Percentiles rank a stretch among this genome's conserved stretches.
Evolutionary conservation across 176 grass and related monocot species (phyloP).

Genomic region (Triticum aestivum): DNA sequence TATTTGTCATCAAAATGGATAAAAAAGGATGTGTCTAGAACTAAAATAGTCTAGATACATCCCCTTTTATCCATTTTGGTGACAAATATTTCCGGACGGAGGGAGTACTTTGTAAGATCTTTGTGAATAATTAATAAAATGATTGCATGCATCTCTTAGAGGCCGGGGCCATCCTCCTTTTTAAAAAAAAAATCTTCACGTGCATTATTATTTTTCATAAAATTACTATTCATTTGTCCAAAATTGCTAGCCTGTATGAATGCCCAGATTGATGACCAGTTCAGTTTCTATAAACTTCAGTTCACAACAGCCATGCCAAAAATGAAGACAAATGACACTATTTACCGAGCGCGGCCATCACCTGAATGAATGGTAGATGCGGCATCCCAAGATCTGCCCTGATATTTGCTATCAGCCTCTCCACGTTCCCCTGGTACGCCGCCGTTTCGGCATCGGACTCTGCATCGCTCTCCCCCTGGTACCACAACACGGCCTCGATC

Average conservation of each 20-base stretch:
- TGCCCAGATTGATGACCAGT: neutral
- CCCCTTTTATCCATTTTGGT: too few species aligned
- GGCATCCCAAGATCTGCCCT: constrained; percentile 65
- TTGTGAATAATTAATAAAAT: too few species aligned
- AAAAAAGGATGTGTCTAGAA: too few species aligned
- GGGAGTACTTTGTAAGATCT: too few species aligned
- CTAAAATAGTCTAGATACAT: too few species aligned
- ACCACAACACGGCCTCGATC: constrained; percentile 83
- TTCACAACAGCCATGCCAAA: neutral
- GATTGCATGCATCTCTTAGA: too few species aligned
- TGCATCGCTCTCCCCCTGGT: constrained; percentile 91
- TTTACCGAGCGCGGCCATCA: neutral
- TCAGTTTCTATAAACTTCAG: neutral
- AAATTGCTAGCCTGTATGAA: neutral
- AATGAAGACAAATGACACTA: neutral
- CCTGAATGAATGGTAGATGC: constrained; percentile 86
- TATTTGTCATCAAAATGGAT: too few species aligned
- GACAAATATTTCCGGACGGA: too few species aligned
- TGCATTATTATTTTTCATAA: neutral
- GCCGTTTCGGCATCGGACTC: constrained; percentile 35
- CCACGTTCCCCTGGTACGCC: constrained; percentile 54
- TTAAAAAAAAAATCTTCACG: neutral
- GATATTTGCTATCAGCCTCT: constrained; percentile 60
- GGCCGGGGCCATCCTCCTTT: too few species aligned
- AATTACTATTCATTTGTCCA: neutral